Conservation (phyloP, 768 basidiomycete species). For the Punctularia strigosozonata region DNA sequence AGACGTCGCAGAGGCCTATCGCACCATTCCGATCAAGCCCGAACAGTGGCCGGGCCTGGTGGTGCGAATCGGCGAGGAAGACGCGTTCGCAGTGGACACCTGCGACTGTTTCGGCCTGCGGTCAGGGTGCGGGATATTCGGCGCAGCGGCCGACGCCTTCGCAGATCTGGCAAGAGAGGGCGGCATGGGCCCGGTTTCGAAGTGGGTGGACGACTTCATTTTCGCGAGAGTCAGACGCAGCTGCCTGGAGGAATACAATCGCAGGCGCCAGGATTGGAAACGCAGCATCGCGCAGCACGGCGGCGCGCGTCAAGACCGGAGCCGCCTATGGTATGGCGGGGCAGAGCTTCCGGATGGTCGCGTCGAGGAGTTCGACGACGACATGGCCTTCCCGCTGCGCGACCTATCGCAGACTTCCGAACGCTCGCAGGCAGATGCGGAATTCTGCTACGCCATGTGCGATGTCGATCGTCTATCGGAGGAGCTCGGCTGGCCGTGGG, state of each 20-base stretch:
- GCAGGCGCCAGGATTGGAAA: slow-evolving; percentile 4
- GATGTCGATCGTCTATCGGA: slow-evolving; percentile 26
- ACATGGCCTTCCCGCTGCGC: slow-evolving; percentile 9
- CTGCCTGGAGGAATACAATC: slow-evolving; percentile 16
- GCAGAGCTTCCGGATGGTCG: slow-evolving; percentile 6
- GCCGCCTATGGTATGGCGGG: slow-evolving; percentile 22
- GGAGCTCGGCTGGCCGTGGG: slow-evolving; percentile 21
- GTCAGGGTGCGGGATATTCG: slow-evolving; percentile 3
- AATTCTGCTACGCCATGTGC: slow-evolving; percentile 10
- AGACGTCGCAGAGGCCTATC: slow-evolving; percentile 29
- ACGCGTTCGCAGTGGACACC: slow-evolving; percentile 6
- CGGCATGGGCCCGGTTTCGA: no score
- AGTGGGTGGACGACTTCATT: slow-evolving; percentile 16
- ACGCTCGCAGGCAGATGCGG: slow-evolving; percentile 7
- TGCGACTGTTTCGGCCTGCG: slow-evolving; percentile 4
- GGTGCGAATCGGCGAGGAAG: slow-evolving; percentile 7
- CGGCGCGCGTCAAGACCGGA: slow-evolving; percentile 2
- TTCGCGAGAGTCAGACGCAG: slow-evolving; percentile 8
- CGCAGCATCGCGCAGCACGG: slow-evolving; percentile 2
- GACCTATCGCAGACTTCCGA: slow-evolving; percentile 15
- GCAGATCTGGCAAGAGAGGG: slow-evolving; percentile 8
- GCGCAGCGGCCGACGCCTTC: slow-evolving; percentile 6
- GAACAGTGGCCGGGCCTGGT: slow-evolving; percentile 26
- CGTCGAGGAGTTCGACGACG: slow-evolving; percentile 22
- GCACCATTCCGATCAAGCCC: slow-evolving; percentile 17